Evolutionary conservation across 768 basidiomycete genomes (phyloP).

Genomic region (Dioszegia hungarica): DNA sequence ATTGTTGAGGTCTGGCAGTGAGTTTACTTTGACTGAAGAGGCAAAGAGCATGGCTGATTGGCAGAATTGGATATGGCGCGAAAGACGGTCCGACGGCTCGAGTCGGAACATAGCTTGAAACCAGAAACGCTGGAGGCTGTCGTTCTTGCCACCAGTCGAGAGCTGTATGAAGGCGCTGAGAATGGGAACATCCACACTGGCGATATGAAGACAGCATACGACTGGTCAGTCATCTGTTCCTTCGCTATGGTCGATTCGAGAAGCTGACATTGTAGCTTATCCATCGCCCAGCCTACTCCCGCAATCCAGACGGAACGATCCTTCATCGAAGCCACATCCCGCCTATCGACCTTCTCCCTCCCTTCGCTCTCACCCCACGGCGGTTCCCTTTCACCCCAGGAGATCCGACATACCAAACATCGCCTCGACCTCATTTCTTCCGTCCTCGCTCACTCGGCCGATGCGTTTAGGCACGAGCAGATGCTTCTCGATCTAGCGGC

Average conservation of each 20-base stretch:
- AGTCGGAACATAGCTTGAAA: constrained; percentile 55
- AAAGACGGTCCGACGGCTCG: constrained; percentile 56
- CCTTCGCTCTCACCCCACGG: constrained; percentile 64
- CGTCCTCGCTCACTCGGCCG: constrained; percentile 74
- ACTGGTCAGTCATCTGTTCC: constrained; percentile 61
- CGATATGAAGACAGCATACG: constrained; percentile 94
- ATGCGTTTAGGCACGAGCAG: constrained; percentile 86
- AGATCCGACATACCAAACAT: constrained; percentile 87
- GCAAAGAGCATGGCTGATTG: neutral
- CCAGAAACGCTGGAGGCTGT: constrained; percentile 63
- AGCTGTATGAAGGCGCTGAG: constrained; percentile 91
- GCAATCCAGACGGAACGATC: constrained; percentile 67
- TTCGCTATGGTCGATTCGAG: neutral
- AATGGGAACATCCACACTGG: constrained; percentile 87
- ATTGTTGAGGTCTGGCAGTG: constrained; percentile 77
- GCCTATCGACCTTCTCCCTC: constrained; percentile 83
- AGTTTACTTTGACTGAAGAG: constrained; percentile 51
- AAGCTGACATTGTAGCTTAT: constrained; percentile 57
- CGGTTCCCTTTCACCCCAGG: constrained; percentile 72
- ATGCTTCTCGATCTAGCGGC: constrained; percentile 83
- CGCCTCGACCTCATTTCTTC: constrained; percentile 79
- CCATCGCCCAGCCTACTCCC: constrained; percentile 65
- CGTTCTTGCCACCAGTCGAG: constrained; percentile 72
- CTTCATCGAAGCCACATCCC: constrained; percentile 96
- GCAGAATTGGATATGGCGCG: constrained; percentile 52